phyloP scores from a whole-genome alignment of 768 basidiomycete genomes.

The Leccinellum albellum region DNA sequence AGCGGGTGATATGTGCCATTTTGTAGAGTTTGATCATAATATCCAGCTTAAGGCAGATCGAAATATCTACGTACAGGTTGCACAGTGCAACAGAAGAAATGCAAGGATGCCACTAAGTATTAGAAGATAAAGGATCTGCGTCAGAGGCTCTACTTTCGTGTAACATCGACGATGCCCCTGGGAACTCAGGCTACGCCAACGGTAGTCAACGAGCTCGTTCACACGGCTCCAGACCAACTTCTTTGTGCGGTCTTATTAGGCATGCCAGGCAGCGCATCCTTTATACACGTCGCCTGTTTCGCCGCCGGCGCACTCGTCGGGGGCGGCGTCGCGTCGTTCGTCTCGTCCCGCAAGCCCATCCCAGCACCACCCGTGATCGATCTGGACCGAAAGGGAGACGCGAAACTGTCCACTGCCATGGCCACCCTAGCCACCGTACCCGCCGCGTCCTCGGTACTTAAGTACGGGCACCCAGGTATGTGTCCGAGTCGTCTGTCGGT shows the following conservation, averaged over 20 bases:
- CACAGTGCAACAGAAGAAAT: too few relatives aligned
- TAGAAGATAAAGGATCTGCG: too few relatives aligned
- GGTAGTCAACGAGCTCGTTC: background rate
- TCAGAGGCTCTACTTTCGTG: too few relatives aligned
- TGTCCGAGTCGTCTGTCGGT: background rate
- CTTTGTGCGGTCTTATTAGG: background rate
- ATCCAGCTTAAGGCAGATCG: too few relatives aligned
- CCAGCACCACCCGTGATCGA: slow-evolving; percentile 38
- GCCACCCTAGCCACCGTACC: slow-evolving; percentile 2
- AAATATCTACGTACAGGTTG: too few relatives aligned
- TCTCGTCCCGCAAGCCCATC: slow-evolving; percentile 35
- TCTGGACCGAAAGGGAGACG: slow-evolving; percentile 41
- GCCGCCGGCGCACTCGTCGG: slow-evolving; percentile 81
- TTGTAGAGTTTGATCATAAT: too few relatives aligned
- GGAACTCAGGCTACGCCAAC: background rate
- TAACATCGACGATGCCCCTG: background rate
- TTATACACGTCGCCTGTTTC: slow-evolving; percentile 70
- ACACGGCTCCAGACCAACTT: background rate
- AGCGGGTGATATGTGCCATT: too few relatives aligned
- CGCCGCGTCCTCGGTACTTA: slow-evolving; percentile 45
- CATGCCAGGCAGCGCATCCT: slow-evolving; percentile 42
- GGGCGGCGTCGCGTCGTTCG: slow-evolving; percentile 60
- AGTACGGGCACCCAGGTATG: slow-evolving; percentile 30
- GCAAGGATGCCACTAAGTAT: too few relatives aligned
- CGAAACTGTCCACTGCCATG: slow-evolving; percentile 42